Base-by-base conservation (phyloP, 805 yeast species). In the Huiozyma sinensis region DNA sequence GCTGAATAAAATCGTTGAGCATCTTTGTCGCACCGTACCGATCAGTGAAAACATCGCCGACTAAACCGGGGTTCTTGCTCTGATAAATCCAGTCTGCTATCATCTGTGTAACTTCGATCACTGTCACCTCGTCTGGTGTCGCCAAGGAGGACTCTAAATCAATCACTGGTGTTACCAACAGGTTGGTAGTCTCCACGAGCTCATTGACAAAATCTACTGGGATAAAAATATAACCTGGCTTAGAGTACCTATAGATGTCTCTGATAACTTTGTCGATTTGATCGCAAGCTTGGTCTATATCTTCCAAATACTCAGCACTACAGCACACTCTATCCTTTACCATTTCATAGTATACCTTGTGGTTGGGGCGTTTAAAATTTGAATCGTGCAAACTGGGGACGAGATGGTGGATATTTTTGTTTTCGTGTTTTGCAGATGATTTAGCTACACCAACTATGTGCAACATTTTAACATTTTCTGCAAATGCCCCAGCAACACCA, bases 201-300 rank as follows among this genome's bases (percentile, higher is more conserved):
- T 47, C 51, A 36, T 78, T 76, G 7, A 77, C 75, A 50, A 84
- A 60, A 58, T 88, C 89, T 37, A 74, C 66, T 1, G 97, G 96
- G 39, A 89, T 60, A 58, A 77, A 85, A 40, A 88, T 59, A 55
- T 83, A 88, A 11, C 95, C 96, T 0, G 97, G 97, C 58, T 80
- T 77, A 34, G 81, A 77, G 39, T 73, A 68, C 34, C 60, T 66
- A 50, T 76, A 65, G 28, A 85, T 76, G 12, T 71, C 66, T 38
- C 55, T 56, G 44, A 89, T 73, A 6, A 85, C 82, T 24, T 66
- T 64, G 60, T 89, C 97, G 44, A 89, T 76, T 58, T 82, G 77
- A 33, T 55, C 53, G 44, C 61, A 54, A 0, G 80, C 83, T 7
- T 64, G 60, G 0, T 58, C 50, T 6, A 76, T 65, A 48, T 71